A percentile compares a stretch with the other conserved stretches of the same genome.
Conservation (phyloP, 2,329 filamentous ascomycete genomes). For the Dactylellina cionopaga region DNA sequence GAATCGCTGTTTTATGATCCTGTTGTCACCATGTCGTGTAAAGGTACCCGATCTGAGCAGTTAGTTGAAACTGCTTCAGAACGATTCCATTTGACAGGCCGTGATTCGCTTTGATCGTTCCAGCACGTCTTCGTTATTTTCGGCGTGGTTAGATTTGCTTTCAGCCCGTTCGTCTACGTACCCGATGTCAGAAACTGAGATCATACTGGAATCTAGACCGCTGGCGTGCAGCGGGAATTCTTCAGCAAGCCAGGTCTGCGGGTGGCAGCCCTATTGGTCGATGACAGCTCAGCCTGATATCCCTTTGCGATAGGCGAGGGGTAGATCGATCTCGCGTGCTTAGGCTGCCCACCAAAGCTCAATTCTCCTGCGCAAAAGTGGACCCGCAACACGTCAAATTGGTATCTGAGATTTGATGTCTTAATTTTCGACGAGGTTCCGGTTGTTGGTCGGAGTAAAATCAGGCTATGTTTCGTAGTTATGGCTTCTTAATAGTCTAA, state of each 20-base stretch:
- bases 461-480: too few relatives aligned
- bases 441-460: too few relatives aligned
- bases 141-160: too few relatives aligned
- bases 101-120: background rate
- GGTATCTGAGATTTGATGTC: too few relatives aligned
- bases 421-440: too few relatives aligned
- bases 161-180: too few relatives aligned
- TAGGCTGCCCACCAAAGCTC: background rate
- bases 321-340: conserved; percentile 5
- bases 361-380: background rate
- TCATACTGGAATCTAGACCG: conserved; percentile 7
- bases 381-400: background rate
- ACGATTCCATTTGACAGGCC: background rate
- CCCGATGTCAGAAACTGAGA: background rate
- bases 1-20: background rate
- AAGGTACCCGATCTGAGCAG: too few relatives aligned
- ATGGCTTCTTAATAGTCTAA: too few relatives aligned
- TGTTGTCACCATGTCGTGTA: conserved; percentile 13
- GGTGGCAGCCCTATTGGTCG: conserved; percentile 40
- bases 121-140: background rate
- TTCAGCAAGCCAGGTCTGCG: background rate
- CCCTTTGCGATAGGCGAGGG: conserved; percentile 33
- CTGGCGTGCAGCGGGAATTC: conserved; percentile 13
- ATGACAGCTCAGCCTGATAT: background rate
- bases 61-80: background rate